Percentiles rank a stretch among this genome's conserved stretches.
phyloP scores from a whole-genome alignment of 169 alveolate genomes.

The Nephromyces sp. region DNA sequence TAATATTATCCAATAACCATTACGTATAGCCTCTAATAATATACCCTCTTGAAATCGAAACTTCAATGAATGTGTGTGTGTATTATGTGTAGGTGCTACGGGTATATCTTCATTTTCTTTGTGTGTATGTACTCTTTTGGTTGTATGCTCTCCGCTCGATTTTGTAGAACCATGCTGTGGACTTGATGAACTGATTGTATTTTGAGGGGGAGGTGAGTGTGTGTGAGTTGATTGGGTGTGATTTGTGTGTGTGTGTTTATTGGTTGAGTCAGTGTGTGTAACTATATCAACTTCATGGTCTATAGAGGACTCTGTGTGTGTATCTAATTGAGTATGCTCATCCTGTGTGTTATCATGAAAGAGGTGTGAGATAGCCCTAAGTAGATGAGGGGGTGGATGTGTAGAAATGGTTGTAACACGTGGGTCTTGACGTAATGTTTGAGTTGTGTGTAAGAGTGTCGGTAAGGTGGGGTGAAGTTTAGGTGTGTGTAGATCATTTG shows the following conservation, averaged over 20 bases:
- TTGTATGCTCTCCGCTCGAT: not conserved
- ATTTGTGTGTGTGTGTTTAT: not conserved
- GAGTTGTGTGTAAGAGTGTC: too few relatives aligned
- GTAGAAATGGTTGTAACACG: too few relatives aligned
- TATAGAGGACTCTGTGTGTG: too few relatives aligned
- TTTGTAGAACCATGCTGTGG: conserved; percentile 7
- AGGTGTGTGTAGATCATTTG: too few relatives aligned
- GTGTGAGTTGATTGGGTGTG: conserved; percentile 9
- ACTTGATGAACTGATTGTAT: conserved; percentile 6
- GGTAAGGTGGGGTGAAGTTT: too few relatives aligned
- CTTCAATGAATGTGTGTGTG: conserved; percentile 23
- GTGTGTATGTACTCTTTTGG: not conserved
- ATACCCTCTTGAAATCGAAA: conserved; percentile 93
- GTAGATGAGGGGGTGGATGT: too few relatives aligned
- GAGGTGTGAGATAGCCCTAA: too few relatives aligned
- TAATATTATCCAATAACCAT: conserved; percentile 97
- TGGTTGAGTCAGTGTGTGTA: too few relatives aligned
- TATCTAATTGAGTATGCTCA: too few relatives aligned
- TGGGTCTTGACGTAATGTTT: too few relatives aligned
- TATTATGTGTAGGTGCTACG: not conserved
- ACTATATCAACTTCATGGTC: too few relatives aligned
- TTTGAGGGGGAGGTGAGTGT: conserved; percentile 5
- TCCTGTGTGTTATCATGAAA: too few relatives aligned
- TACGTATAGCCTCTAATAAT: conserved; percentile 85
- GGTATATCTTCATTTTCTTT: conserved; percentile 4